Conservation (phyloP, 2,329 filamentous ascomycete species). For the Clonostachys rosea region DNA sequence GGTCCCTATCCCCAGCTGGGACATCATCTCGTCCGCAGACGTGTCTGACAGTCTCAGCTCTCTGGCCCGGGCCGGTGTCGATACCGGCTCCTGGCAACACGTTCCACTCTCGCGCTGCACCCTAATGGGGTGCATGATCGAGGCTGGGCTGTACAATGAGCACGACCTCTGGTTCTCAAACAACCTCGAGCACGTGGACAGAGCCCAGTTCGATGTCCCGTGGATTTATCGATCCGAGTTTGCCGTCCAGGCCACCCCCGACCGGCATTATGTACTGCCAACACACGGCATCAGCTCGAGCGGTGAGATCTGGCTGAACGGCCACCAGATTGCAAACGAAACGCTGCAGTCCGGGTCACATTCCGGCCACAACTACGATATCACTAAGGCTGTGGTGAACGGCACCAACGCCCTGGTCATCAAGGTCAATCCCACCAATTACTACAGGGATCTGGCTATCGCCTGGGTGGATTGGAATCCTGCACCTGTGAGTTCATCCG, state of each 20-base stretch:
- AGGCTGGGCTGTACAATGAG: conserved; percentile 46
- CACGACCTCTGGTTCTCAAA: conserved; percentile 50
- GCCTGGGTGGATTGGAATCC: conserved; percentile 62
- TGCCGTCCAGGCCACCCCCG: conserved; percentile 14
- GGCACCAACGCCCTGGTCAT: conserved; percentile 47
- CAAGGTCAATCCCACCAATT: conserved; percentile 51
- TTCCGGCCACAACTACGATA: conserved; percentile 47
- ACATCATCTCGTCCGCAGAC: conserved; percentile 37
- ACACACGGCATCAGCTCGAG: conserved; percentile 57
- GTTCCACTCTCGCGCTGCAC: conserved; percentile 42
- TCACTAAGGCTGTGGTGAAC: conserved; percentile 34
- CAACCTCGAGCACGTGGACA: conserved; percentile 34
- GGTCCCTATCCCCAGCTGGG: conserved; percentile 36
- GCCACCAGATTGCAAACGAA: conserved; percentile 41
- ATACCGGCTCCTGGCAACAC: conserved; percentile 47
- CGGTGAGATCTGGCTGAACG: conserved; percentile 58
- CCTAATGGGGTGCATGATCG: conserved; percentile 52
- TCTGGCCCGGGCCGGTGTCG: conserved; percentile 34
- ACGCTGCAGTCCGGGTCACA: conserved; percentile 50
- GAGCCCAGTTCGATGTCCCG: conserved; percentile 41
- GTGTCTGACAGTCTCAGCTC: conserved; percentile 23
- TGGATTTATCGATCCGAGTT: conserved; percentile 58
- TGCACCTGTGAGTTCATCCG: conserved; percentile 8
- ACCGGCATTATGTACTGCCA: conserved; percentile 41
- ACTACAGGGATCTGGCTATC: conserved; percentile 52